These are phyloP conservation scores for Curvularia hawaiiensis DNA, from an alignment of 2,329 filamentous ascomycete genomes.

Conservation along the genomic window DNA sequence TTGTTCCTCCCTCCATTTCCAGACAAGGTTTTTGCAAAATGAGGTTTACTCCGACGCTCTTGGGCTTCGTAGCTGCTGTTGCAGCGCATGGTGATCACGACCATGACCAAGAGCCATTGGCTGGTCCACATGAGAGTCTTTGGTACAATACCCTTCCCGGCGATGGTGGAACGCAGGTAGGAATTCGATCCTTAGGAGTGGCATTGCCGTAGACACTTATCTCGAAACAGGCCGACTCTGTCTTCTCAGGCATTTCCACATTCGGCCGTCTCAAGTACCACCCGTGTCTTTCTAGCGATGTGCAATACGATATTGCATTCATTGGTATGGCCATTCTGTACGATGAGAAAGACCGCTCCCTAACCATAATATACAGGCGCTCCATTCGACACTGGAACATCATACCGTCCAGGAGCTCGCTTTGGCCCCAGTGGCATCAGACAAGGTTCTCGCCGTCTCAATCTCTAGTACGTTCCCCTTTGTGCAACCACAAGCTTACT, in stretches of 20 bases:
- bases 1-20: slow-evolving; percentile 2
- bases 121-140: slow-evolving; percentile 73
- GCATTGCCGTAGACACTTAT: slow-evolving; percentile 20
- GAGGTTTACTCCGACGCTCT: slow-evolving; percentile 34
- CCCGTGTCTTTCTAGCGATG: slow-evolving; percentile 73
- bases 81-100: slow-evolving; percentile 64
- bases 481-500: slow-evolving; percentile 49
- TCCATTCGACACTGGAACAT: slow-evolving; percentile 85
- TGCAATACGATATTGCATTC: slow-evolving; percentile 84
- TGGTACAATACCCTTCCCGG: slow-evolving; percentile 87
- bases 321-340: slow-evolving; percentile 60
- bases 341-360: not conserved
- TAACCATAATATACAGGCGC: slow-evolving; percentile 59
- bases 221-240: slow-evolving; percentile 72
- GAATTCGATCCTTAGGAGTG: not conserved
- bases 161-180: slow-evolving; percentile 81
- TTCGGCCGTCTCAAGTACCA: slow-evolving; percentile 80
- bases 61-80: slow-evolving; percentile 55
- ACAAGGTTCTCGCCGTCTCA: slow-evolving; percentile 83
- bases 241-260: slow-evolving; percentile 87
- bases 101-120: slow-evolving; percentile 63
- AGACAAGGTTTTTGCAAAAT: slow-evolving; percentile 22
- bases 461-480: slow-evolving; percentile 73
- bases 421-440: slow-evolving; percentile 86
- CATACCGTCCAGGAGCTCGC: slow-evolving; percentile 80